A percentile compares a stretch with the other conserved stretches of the same genome.
These are phyloP conservation scores for Kwoniella newhampshirensis DNA, from an alignment of 768 basidiomycete species.

Conservation along the genomic window DNA sequence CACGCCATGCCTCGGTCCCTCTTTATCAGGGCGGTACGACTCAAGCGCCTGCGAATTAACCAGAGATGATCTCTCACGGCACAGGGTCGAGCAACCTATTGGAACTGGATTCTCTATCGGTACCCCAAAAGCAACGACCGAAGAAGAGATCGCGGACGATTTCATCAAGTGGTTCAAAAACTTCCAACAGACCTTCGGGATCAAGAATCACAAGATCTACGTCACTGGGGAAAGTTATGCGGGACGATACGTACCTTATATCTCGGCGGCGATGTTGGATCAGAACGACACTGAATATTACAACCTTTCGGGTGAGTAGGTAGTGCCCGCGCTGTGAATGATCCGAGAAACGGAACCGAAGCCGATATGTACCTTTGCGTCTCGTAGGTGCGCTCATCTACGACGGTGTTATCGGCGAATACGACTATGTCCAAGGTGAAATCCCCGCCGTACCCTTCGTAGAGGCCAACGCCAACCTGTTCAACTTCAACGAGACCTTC, in stretches of 20 bases:
- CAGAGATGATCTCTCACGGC: too few relatives aligned
- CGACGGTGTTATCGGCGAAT: not conserved
- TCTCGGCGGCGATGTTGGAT: too few relatives aligned
- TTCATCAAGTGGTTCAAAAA: constrained; percentile 13
- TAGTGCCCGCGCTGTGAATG: too few relatives aligned
- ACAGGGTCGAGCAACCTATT: constrained; percentile 11
- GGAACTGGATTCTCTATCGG: constrained; percentile 9
- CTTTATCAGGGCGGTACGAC: too few relatives aligned
- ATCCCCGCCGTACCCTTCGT: constrained; percentile 1
- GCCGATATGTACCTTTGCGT: too few relatives aligned
- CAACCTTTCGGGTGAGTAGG: too few relatives aligned
- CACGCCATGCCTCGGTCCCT: too few relatives aligned
- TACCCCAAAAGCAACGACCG: constrained; percentile 5
- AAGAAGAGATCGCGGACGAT: constrained; percentile 14
- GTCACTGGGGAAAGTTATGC: constrained; percentile 11
- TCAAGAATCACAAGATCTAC: constrained; percentile 4
- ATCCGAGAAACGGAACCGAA: too few relatives aligned
- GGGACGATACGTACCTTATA: too few relatives aligned
- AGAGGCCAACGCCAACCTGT: constrained; percentile 2
- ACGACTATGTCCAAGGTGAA: not conserved
- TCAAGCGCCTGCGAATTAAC: too few relatives aligned
- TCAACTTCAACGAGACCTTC: constrained; percentile 11
- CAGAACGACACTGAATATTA: too few relatives aligned
- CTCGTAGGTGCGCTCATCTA: constrained; percentile 2
- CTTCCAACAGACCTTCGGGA: constrained; percentile 1